phyloP scores from a whole-genome alignment of 495 filamentous ascomycete genomes.

The Geopyxis carbonaria region DNA sequence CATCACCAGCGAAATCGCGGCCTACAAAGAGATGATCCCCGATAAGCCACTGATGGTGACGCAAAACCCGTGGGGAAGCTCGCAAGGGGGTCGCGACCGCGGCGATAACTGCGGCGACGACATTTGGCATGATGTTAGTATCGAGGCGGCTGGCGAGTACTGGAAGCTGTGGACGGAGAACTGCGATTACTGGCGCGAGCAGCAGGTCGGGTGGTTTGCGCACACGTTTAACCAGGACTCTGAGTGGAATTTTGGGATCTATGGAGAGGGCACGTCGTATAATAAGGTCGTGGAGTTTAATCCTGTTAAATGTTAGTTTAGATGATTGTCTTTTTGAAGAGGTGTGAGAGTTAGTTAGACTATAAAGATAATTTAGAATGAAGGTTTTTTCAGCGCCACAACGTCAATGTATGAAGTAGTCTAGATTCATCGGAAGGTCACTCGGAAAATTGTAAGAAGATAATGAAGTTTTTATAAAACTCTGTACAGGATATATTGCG shows the following conservation, averaged over 20 bases:
- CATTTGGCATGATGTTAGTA: conserved; percentile 9
- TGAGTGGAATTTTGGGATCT: conserved; percentile 12
- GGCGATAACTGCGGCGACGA: conserved; percentile 7
- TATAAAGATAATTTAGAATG: no score
- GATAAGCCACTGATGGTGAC: conserved; percentile 12
- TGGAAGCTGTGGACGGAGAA: conserved; percentile 8
- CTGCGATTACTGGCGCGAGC: conserved; percentile 6
- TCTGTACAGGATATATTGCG: no score
- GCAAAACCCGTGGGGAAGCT: conserved; percentile 9
- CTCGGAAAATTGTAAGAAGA: no score
- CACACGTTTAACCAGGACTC: conserved; percentile 9
- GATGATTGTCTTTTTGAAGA: no score
- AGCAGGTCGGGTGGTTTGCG: conserved; percentile 10
- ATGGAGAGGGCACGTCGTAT: no score
- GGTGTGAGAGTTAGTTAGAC: no score
- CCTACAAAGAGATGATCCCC: conserved; percentile 7
- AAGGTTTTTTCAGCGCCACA: no score
- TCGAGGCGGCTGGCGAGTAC: conserved; percentile 6
- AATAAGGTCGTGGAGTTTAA: no score
- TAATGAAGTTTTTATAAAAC: no score
- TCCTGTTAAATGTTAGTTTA: no score
- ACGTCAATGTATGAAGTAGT: no score
- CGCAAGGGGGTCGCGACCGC: conserved; percentile 7
- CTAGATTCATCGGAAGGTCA: no score
- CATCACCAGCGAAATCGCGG: conserved; percentile 5